Base-by-base conservation (phyloP, 805 yeast species). In the Lachancea lanzarotensis region DNA sequence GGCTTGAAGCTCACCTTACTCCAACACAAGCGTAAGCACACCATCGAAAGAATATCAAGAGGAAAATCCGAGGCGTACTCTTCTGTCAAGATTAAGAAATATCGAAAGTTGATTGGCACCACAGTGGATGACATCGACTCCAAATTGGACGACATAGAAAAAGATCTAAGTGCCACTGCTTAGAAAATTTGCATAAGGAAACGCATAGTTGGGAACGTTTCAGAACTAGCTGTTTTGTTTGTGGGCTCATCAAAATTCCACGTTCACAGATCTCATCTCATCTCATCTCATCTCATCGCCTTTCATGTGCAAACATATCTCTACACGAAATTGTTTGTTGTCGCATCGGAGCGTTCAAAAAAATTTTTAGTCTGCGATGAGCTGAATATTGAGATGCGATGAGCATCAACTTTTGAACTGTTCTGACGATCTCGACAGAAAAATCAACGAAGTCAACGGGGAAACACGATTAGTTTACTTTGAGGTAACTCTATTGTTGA, bases 51-150 rank as follows among this genome's bases (percentile, higher is more conserved):
- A 42, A 74, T 86, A 13, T 74, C 81, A 8, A 70, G 73, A 54
- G 73, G 74, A 0, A 71, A 71, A 13, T 62, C 65, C 17, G 73
- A 69, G 29, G 62, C 74, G 33, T 76, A 71, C 62, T 40, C 57
- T 2, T 69, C 74, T 12, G 70, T 68, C 26, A 83, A 81, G 61
- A 82, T 86, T 78, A 75, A 79, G 55, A 88, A 87, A 60, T 84
- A 91, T 68, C 74, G 95, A 51, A 79, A 80, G 56, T 71, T 91
- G 49, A 81, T 93, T 60, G 95, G 87, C 2, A 72, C 88, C 44
- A 78, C 81, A 40, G 73, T 81, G 17, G 95, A 86, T 48, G 93
- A 84, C 48, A 82, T 91, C 46, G 87, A 83, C 52, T 83, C 85
- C 26, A 72, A 88, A 47, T 71, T 91, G 41, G 91, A 85, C 52